These are phyloP conservation scores for Quercus gilva DNA, from an alignment of 306 rosid genomes.

Conservation along the genomic window DNA sequence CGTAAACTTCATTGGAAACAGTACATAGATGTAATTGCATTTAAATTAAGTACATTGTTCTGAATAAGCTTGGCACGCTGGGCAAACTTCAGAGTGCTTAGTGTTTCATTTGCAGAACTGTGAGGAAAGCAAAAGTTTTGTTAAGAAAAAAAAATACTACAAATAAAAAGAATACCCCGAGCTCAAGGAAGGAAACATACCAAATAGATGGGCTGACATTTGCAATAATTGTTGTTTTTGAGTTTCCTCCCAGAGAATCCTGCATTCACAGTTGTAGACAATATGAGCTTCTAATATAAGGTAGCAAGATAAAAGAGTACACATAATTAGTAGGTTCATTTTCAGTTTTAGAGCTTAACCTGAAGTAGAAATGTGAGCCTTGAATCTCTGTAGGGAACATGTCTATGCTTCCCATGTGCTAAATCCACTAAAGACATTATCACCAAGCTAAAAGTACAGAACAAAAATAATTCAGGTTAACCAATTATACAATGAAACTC, in stretches of 20 bases:
- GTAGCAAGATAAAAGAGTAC: constrained; percentile 9
- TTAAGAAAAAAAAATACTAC: constrained; percentile 11
- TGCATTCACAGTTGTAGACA: constrained; percentile 39
- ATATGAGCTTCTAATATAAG: constrained; percentile 11
- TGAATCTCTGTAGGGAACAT: constrained; percentile 96
- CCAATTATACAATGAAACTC: constrained; percentile 9
- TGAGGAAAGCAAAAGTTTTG: constrained; percentile 31
- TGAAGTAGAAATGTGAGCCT: constrained; percentile 98
- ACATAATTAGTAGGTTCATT: neutral
- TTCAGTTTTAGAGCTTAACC: constrained; percentile 43
- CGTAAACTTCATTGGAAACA: neutral
- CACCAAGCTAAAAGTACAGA: constrained; percentile 67
- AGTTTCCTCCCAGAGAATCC: constrained; percentile 99
- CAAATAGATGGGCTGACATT: constrained; percentile 96
- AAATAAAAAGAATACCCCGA: constrained; percentile 11
- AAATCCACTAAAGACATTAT: constrained; percentile 93
- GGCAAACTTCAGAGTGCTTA: constrained; percentile 95
- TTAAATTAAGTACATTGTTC: constrained; percentile 67
- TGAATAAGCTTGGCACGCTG: constrained; percentile 99
- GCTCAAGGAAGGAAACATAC: constrained; percentile 44
- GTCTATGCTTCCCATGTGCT: constrained; percentile 94
- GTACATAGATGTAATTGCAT: neutral
- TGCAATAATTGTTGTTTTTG: constrained; percentile 90
- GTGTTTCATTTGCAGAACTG: constrained; percentile 89
- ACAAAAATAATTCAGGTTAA: constrained; percentile 28